These are phyloP conservation scores for Akanthomyces dipterigenus DNA, from an alignment of 2,329 filamentous ascomycete genomes.

Conservation along the genomic window DNA sequence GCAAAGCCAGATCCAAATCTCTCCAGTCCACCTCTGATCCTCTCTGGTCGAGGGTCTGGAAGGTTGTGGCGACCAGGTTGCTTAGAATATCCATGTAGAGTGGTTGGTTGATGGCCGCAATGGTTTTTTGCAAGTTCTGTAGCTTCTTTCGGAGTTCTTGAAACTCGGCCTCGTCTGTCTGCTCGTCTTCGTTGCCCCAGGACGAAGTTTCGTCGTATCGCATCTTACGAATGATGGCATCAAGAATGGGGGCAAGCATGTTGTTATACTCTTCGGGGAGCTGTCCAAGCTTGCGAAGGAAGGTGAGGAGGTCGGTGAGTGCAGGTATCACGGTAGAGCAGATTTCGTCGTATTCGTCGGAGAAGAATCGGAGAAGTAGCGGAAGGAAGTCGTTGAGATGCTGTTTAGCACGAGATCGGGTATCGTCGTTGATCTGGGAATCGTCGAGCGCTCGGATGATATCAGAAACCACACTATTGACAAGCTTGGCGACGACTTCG, in stretches of 20 bases:
- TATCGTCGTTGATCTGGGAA: conserved; percentile 50
- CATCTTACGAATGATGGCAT: conserved; percentile 93
- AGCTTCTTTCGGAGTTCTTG: conserved; percentile 87
- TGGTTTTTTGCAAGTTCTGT: conserved; percentile 84
- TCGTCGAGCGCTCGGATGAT: conserved; percentile 82
- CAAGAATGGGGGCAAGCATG: conserved; percentile 81
- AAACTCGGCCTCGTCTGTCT: conserved; percentile 96
- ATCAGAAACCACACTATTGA: conserved; percentile 83
- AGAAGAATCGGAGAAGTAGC: conserved; percentile 86
- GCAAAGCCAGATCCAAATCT: conserved; percentile 84
- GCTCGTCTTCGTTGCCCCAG: conserved; percentile 90
- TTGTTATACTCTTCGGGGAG: conserved; percentile 69
- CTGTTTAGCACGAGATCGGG: conserved; percentile 68
- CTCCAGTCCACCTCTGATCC: conserved; percentile 81
- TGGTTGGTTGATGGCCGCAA: conserved; percentile 80
- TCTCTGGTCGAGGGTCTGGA: conserved; percentile 69
- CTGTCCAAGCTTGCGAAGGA: conserved; percentile 72
- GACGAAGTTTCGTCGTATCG: conserved; percentile 90
- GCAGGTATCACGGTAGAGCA: conserved; percentile 93
- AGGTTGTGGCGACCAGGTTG: conserved; percentile 79
- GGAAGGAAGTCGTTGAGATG: conserved; percentile 79
- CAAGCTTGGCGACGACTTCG: conserved; percentile 89
- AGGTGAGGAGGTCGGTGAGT: conserved; percentile 84
- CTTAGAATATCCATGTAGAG: conserved; percentile 86
- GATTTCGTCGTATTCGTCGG: conserved; percentile 96